These are phyloP conservation scores for Solanum bulbocastanum DNA, from an alignment of 257 asterid species.

Conservation along the genomic window DNA sequence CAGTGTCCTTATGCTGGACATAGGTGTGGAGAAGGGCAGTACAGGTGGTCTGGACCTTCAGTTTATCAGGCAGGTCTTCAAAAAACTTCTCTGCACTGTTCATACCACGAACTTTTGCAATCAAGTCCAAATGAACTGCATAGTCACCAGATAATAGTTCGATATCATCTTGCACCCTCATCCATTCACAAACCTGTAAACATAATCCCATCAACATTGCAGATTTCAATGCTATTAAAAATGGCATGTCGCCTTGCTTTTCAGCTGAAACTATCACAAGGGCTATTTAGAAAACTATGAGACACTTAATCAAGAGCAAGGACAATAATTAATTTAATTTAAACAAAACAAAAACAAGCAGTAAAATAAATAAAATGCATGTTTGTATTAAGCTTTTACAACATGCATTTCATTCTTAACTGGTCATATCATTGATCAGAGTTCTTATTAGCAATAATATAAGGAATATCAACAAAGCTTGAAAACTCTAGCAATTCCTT, in stretches of 20 bases:
- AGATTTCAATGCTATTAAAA: not conserved
- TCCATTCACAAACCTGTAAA: constrained; percentile 87
- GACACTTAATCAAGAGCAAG: not conserved
- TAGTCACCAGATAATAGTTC: constrained; percentile 79
- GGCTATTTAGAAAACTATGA: not conserved
- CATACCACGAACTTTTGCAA: constrained; percentile 77
- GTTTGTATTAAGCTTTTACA: not conserved
- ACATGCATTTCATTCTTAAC: not conserved
- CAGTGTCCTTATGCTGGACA: constrained; percentile 44
- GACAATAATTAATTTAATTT: not conserved
- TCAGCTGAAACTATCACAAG: not conserved
- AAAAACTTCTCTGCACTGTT: constrained; percentile 85
- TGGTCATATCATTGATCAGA: not conserved
- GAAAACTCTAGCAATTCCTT: not conserved
- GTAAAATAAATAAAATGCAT: not conserved
- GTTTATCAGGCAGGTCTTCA: constrained; percentile 63
- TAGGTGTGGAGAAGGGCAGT: constrained; percentile 88
- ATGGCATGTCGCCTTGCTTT: not conserved
- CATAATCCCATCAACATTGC: not conserved
- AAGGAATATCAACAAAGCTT: not conserved
- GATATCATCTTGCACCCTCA: constrained; percentile 68
- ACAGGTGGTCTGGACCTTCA: constrained; percentile 66
- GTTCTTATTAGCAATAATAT: not conserved
- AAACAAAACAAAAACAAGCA: not conserved
- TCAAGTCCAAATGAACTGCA: constrained; percentile 85